phyloP scores from a whole-genome alignment of 768 basidiomycete species.

The Hemileccinum rubropunctum region DNA sequence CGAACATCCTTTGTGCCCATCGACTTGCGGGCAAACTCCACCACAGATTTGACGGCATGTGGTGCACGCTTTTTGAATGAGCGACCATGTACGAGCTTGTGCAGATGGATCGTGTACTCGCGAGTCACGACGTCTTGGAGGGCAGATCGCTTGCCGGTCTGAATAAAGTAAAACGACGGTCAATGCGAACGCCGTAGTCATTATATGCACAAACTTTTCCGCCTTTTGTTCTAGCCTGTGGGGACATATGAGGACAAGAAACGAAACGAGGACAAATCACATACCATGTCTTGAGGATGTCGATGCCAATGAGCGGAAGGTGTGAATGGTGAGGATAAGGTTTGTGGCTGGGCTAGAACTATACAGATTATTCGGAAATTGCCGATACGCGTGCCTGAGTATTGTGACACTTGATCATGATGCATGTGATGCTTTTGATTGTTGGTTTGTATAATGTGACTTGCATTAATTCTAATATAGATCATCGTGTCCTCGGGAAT shows the following conservation, averaged over 20 bases:
- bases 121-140: constrained; percentile 97
- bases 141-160: constrained; percentile 92
- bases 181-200: constrained; percentile 23
- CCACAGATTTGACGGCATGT: constrained; percentile 91
- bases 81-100: constrained; percentile 90
- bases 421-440: too few species aligned
- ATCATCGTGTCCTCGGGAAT: too few species aligned
- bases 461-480: too few species aligned
- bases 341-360: constrained; percentile 54
- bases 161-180: constrained; percentile 1
- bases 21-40: constrained; percentile 86
- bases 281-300: constrained; percentile 71
- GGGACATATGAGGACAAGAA: constrained; percentile 10
- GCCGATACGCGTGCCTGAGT: constrained; percentile 33
- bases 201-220: constrained; percentile 22
- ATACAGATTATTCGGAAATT: constrained; percentile 36
- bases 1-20: constrained; percentile 97
- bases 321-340: constrained; percentile 42
- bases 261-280: constrained; percentile 19
- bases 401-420: too few species aligned
- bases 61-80: constrained; percentile 99
- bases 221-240: constrained; percentile 42
- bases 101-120: constrained; percentile 98
- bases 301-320: constrained; percentile 50
- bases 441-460: too few species aligned